These are phyloP conservation scores for Apiospora rasikravindrae DNA, from an alignment of 2,329 filamentous ascomycete genomes.

Conservation along the genomic window DNA sequence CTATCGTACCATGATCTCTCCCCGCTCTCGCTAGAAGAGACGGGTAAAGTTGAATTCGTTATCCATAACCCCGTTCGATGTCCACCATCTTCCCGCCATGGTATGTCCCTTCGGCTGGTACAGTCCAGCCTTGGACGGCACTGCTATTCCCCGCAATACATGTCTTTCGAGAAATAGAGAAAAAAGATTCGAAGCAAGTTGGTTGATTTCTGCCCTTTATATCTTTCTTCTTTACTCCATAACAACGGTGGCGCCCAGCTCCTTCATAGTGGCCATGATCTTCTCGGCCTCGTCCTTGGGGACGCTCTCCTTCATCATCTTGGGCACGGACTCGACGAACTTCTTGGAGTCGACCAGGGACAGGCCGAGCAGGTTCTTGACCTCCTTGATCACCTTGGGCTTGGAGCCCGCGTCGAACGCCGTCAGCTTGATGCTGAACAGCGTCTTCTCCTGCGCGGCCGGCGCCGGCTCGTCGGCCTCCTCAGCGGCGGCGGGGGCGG, in stretches of 20 bases:
- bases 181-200: constrained; percentile 26
- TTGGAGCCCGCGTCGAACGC: constrained; percentile 88
- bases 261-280: constrained; percentile 95
- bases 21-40: not conserved
- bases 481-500: constrained; percentile 69
- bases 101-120: constrained; percentile 1
- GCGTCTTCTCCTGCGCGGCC: constrained; percentile 90
- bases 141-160: not conserved
- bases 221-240: constrained; percentile 79
- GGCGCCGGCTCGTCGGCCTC: constrained; percentile 90
- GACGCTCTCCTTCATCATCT: constrained; percentile 98
- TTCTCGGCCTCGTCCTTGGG: constrained; percentile 99
- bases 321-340: constrained; percentile 97
- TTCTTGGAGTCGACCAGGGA: constrained; percentile 99
- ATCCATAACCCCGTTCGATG: not conserved
- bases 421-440: constrained; percentile 95
- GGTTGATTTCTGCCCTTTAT: not conserved
- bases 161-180: constrained; percentile 35
- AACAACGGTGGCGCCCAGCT: constrained; percentile 81
- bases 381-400: constrained; percentile 99
- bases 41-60: not conserved
- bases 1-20: constrained; percentile 8
- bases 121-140: not conserved
- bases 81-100: not conserved
- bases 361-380: constrained; percentile 94